Conservation (phyloP, 2,329 filamentous ascomycete genomes). For the Sporothrix euskadiensis region DNA sequence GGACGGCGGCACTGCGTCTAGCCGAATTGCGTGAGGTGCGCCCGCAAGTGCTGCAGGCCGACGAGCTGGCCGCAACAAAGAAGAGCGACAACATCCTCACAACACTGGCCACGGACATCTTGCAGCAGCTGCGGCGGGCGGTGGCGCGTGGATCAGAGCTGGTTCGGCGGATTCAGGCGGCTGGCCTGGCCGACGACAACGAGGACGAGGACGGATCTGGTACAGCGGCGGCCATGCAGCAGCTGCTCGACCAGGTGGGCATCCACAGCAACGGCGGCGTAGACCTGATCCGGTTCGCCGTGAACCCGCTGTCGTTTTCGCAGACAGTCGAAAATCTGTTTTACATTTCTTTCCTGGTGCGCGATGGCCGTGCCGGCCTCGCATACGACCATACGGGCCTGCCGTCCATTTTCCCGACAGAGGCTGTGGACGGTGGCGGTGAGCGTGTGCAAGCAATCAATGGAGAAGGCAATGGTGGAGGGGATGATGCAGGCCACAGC, state of each 20-base stretch:
- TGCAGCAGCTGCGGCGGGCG: slow-evolving; percentile 57
- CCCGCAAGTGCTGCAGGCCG: slow-evolving; percentile 73
- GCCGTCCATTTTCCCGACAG: slow-evolving; percentile 55
- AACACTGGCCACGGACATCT: slow-evolving; percentile 70
- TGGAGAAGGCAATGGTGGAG: not conserved
- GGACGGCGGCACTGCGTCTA: slow-evolving; percentile 68
- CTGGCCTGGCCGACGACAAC: slow-evolving; percentile 44
- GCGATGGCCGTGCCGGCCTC: slow-evolving; percentile 79
- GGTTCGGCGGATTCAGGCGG: slow-evolving; percentile 45
- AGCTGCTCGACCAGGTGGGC: slow-evolving; percentile 60
- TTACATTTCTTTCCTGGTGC: slow-evolving; percentile 90
- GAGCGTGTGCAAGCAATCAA: slow-evolving; percentile 14
- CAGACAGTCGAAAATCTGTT: slow-evolving; percentile 98
- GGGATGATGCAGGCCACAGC: not conserved
- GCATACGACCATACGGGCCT: slow-evolving; percentile 69
- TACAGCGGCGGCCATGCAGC: slow-evolving; percentile 18
- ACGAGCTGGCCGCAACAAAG: slow-evolving; percentile 73
- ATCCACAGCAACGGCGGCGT: slow-evolving; percentile 70
- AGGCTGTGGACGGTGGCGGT: slow-evolving; percentile 6
- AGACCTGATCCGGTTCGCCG: slow-evolving; percentile 79
- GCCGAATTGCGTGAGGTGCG: slow-evolving; percentile 69
- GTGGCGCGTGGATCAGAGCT: slow-evolving; percentile 50
- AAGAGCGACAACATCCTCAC: slow-evolving; percentile 68
- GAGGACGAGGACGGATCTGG: slow-evolving; percentile 43
- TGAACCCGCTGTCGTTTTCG: slow-evolving; percentile 87